These are phyloP conservation scores for Hypholoma sublateritium DNA, from an alignment of 768 basidiomycete species.

Conservation along the genomic window DNA sequence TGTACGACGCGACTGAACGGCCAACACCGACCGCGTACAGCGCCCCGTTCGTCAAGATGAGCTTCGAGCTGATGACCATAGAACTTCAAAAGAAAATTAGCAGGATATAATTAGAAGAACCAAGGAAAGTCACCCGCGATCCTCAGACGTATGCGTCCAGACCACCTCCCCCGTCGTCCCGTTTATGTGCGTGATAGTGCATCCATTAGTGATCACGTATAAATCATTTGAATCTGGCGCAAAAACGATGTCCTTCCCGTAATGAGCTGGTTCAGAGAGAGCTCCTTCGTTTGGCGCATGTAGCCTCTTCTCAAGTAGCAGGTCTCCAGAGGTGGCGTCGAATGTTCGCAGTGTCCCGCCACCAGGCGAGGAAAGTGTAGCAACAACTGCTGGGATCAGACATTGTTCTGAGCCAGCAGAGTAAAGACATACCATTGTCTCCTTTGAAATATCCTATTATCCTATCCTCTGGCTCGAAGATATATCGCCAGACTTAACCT, in stretches of 20 bases:
- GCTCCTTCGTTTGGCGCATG: constrained; percentile 44
- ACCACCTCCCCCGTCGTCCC: constrained; percentile 47
- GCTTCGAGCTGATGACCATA: constrained; percentile 59
- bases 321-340: constrained; percentile 59
- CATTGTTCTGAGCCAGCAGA: background rate
- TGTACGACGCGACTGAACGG: constrained; percentile 52
- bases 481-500: constrained; percentile 73
- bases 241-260: constrained; percentile 55
- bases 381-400: constrained; percentile 47
- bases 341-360: constrained; percentile 71
- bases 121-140: constrained; percentile 54
- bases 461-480: constrained; percentile 68
- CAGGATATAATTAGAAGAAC: background rate
- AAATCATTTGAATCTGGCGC: constrained; percentile 30
- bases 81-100: constrained; percentile 43
- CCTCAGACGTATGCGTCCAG: constrained; percentile 76
- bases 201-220: constrained; percentile 61
- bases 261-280: constrained; percentile 48
- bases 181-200: constrained; percentile 53
- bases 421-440: constrained; percentile 48
- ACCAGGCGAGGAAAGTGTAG: constrained; percentile 73
- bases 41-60: constrained; percentile 51
- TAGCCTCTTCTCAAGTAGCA: constrained; percentile 65
- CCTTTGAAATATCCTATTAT: constrained; percentile 64
- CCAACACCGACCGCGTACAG: constrained; percentile 60